These are phyloP conservation scores for Magnolia sinica DNA, from an alignment of 164 flowering plant genomes.

Conservation along the genomic window DNA sequence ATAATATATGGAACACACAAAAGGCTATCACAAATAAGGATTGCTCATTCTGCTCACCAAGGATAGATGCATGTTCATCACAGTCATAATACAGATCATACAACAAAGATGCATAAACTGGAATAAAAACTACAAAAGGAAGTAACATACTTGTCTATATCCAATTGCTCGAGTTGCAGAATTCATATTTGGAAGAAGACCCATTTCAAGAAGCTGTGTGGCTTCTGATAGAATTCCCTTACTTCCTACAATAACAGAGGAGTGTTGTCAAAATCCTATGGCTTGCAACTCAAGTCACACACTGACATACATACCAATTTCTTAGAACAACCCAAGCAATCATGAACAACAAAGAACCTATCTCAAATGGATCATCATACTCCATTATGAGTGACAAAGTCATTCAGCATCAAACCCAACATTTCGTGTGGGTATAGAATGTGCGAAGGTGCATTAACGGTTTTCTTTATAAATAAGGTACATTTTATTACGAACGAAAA, in stretches of 20 bases:
- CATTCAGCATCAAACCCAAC: too few species aligned
- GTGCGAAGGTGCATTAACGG: too few species aligned
- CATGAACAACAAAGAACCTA: neutral
- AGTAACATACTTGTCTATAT: constrained; percentile 68
- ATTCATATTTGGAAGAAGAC: constrained; percentile 87
- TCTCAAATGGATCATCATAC: too few species aligned
- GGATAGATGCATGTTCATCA: too few species aligned
- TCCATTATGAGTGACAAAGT: too few species aligned
- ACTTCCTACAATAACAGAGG: constrained; percentile 32
- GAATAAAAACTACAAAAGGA: neutral
- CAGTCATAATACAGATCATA: too few species aligned
- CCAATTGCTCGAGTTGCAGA: constrained; percentile 96
- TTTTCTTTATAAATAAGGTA: too few species aligned
- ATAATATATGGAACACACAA: neutral
- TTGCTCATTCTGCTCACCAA: too few species aligned
- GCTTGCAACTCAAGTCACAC: neutral
- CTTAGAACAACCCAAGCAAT: neutral
- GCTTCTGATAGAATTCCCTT: constrained; percentile 83
- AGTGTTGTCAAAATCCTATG: neutral
- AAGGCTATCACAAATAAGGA: neutral
- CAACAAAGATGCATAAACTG: neutral
- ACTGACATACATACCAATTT: neutral
- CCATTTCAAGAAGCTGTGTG: constrained; percentile 72
- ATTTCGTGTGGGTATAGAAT: too few species aligned
- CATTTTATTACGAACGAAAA: too few species aligned